Base-by-base conservation (phyloP, 176 grass and related monocot species). In the Zizania latifolia region DNA sequence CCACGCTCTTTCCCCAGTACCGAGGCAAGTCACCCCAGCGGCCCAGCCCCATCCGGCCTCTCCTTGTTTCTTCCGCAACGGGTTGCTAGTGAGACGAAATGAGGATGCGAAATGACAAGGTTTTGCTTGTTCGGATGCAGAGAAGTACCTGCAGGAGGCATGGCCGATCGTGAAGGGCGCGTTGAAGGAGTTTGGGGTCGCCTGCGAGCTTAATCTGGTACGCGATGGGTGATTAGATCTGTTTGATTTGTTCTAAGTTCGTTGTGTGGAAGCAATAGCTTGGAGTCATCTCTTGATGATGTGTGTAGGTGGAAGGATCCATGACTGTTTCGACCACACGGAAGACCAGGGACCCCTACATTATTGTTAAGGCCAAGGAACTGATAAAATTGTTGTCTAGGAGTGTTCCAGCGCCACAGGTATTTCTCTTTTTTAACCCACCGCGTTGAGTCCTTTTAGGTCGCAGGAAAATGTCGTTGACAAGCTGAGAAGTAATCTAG, bases 131-230 rank as follows among this genome's bases (percentile, higher is more conserved):
- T 57, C 21, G 46, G 33, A 1, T 74, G 77, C 80, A 98, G 91
- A 98, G 81, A 98, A 98, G 76, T 98, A 98, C 32, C 79, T 98
- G 58, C 95, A 98, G 82, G 91, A 94, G 79, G 59, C 74, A 17
- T 98, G 95, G 95, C 95, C 95, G 43, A 55, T 86, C 45, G 95
- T 98, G 65, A 98, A 90, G 70, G 83, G 72, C 38, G 88, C 91
- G 22, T 60, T 98, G 35, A 98, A 94, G 82, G 91, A 92, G 72
- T 72, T 86, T 68, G 89, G 89, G 0, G 43, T 98, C 6, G 70
- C 91, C 8, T 98, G 95, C 22, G 95, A 94, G 82, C 91, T 98
- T 71, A 98, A 98, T 88, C 72, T 98, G 91, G 95, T 92, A 73
- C 33, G 48, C 45, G 65, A 54, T 66, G 16, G 30, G 10, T 46